Evolutionary conservation across 768 basidiomycete species (phyloP), one percentile per base, ranked within the genome.

Genomic region (Serendipita sp.): DNA sequence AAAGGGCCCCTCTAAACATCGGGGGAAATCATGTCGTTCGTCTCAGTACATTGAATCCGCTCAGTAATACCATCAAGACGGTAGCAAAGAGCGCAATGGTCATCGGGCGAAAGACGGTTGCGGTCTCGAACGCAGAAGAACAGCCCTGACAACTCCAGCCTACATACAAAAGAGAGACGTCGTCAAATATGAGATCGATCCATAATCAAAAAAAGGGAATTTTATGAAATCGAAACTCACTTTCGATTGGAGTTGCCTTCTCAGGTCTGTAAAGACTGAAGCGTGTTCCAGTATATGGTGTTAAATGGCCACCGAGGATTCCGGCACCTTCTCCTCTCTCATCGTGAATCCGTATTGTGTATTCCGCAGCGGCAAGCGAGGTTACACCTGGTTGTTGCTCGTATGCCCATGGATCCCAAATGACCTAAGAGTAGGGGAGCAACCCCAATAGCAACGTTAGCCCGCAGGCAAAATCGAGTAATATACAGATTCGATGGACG

Each of bases 241-340:
- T 78, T 11, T 78, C 72, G 5, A 91, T 70, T 3, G 83, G 78
- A 0, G 85, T 88, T 71, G 91, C 91, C 13, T 78, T 23, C 68
- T 81, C 80, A 0, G 91, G 90, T 0, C 83, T 83, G 70, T 94
- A 96, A 69, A 96, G 74, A 46, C 90, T 91, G 76, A 96, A 95
- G 69, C 81, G 76, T 53, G 91, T 75, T 0, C 79, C 82, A 45
- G 79, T 79, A 70, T 89, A 88, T 48, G 86, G 83, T 68, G 77
- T 76, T 67, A 96, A 75, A 69, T 79, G 79, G 2, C 93, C 92
- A 0, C 82, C 80, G 29, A 74, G 71, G 45, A 82, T 77, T 15
- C 76, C 75, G 0, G 85, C 82, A 4, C 76, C 79, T 3, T 83
- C 78, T 0, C 93, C 93, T 68, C 87, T 76, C 64, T 93, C 87